Evolutionary conservation across 2,329 filamentous ascomycete species (phyloP), one percentile per base, ranked within the genome.

Genomic region (Cadophora sp.): DNA sequence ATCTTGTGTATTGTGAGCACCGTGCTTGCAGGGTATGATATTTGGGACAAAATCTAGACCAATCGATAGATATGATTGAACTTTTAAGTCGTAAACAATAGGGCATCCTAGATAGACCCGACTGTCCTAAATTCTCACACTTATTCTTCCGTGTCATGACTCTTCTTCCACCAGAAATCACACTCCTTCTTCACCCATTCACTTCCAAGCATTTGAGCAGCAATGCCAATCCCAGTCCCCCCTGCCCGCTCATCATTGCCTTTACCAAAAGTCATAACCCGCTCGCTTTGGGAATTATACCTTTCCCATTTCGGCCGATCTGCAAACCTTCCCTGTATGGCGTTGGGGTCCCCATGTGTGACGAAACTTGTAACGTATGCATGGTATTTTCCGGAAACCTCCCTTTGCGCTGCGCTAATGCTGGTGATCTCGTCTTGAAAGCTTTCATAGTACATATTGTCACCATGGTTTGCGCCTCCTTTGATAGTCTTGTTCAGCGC

Each of bases 1-100:
- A 66, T 84, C 9, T 83, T 84, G 9, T 91, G 90, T 84, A 79
- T 91, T 22, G 74, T 86, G 91, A 74, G 88, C 58, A 91, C 90
- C 0, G 60, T 90, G 4, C 75, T 92, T 48, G 88, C 88, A 11
- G 84, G 85, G 1, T 76, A 80, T 69, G 86, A 87, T 71, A 84
- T 89, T 3, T 92, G 91, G 91, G 82, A 84, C 7, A 46, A 62
- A 14, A 46, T 71, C 9, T 46, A 66, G 27, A 62, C 16, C 24
- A 51, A 29, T 62, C 40, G 9, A 40, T 51, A 51, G 19, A 22
- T 14, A 29, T 48, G 22, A 24, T n/a, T 31, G n/a, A 1, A 50
- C 34, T 16, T 31, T 26, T 37, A 37, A 37, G 34, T 5, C n/a
- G 11, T 27, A 14, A 34, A 22, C 2, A 1, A 31, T n/a, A 6